Evolutionary conservation across 208 protist species (phyloP).

Genomic region (Trypanosoma rangeli): DNA sequence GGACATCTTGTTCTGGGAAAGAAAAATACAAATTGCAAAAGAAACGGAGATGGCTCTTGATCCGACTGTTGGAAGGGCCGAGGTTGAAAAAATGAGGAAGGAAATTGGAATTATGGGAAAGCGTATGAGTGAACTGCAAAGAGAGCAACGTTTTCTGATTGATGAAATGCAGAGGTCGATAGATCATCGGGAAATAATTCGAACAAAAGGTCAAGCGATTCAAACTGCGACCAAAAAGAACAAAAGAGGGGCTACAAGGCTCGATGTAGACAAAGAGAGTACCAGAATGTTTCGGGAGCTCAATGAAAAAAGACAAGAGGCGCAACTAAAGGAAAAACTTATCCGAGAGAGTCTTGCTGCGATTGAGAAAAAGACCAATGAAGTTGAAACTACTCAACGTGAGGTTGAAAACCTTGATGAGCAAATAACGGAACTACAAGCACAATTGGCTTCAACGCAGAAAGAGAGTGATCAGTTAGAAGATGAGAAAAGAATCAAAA

Average conservation of each 20-base stretch:
- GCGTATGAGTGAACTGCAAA: conserved; percentile 87
- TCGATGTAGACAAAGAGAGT: conserved; percentile 87
- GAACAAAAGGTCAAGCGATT: conserved; percentile 91
- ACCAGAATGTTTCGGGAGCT: conserved; percentile 86
- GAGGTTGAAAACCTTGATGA: conserved; percentile 73
- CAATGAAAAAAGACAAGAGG: conserved; percentile 83
- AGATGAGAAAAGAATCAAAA: conserved; percentile 79
- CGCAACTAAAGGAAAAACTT: conserved; percentile 67
- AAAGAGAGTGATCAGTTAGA: conserved; percentile 69
- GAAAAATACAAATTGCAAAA: conserved; percentile 95
- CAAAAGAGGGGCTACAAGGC: conserved; percentile 63
- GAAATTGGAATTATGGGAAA: conserved; percentile 96
- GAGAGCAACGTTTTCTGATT: conserved; percentile 92
- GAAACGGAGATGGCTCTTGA: conserved; percentile 96
- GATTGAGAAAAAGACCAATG: conserved; percentile 72
- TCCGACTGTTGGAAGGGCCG: conserved; percentile 91
- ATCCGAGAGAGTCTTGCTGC: conserved; percentile 85
- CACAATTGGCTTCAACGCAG: conserved; percentile 46
- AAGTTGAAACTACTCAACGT: conserved; percentile 70
- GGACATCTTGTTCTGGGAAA: conserved; percentile 95
- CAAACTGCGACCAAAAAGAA: conserved; percentile 61
- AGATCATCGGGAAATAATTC: conserved; percentile 91
- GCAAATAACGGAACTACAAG: conserved; percentile 70
- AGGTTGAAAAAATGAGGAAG: conserved; percentile 95
- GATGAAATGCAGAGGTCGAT: conserved; percentile 95